Evolutionary conservation across 1,284 basidiomycete species (phyloP).

Genomic region (Chondrostereum purpureum): DNA sequence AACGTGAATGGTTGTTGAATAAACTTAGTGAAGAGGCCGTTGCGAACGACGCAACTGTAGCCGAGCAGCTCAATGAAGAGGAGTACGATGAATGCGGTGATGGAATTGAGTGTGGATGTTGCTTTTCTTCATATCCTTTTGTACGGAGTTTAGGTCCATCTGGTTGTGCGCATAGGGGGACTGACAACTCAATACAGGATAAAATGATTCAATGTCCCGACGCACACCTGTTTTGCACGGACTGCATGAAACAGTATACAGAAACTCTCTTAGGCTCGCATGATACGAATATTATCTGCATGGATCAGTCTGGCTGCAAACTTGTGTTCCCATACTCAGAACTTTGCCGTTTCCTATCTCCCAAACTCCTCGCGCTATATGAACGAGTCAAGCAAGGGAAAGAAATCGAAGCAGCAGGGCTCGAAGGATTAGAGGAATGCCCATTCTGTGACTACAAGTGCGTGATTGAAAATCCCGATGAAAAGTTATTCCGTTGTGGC

Average conservation of each 20-base stretch:
- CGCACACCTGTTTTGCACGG: conserved; percentile 67
- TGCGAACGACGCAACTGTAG: conserved; percentile 20
- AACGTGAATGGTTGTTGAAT: conserved; percentile 36
- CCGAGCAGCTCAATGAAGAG: conserved; percentile 24
- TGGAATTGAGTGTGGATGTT: conserved; percentile 79
- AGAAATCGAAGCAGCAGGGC: conserved; percentile 67
- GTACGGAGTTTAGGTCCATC: conserved; percentile 36
- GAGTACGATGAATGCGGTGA: conserved; percentile 38
- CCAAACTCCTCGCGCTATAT: conserved; percentile 62
- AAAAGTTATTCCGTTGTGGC: conserved; percentile 76
- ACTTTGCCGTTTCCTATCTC: conserved; percentile 53
- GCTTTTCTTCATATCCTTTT: conserved; percentile 66
- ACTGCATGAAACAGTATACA: conserved; percentile 49
- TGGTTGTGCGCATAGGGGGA: conserved; percentile 5
- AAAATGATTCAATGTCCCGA: conserved; percentile 83
- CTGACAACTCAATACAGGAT: conserved; percentile 36
- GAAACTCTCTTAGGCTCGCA: conserved; percentile 44
- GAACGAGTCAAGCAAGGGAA: conserved; percentile 72
- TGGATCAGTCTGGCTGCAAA: conserved; percentile 73
- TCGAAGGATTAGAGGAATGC: conserved; percentile 77
- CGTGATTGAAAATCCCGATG: conserved; percentile 71
- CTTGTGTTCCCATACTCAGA: conserved; percentile 63
- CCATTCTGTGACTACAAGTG: conserved; percentile 82
- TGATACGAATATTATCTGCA: conserved; percentile 60
- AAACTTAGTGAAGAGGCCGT: conserved; percentile 27